These are phyloP conservation scores for Paracamarosporium sp. DNA, from an alignment of 2,329 filamentous ascomycete species.

Conservation along the genomic window DNA sequence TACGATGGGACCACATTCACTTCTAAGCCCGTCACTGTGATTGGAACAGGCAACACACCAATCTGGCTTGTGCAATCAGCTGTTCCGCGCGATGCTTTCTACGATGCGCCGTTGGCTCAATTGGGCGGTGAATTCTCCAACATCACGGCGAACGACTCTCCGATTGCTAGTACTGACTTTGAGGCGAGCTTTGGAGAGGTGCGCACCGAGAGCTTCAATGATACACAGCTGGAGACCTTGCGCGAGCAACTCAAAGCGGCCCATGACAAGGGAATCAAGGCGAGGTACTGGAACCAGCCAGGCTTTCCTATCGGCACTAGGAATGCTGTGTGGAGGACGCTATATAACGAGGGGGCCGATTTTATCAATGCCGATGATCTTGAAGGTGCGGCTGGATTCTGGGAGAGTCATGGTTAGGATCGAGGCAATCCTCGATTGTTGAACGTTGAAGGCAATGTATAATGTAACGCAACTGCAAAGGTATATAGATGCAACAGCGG, in stretches of 20 bases:
- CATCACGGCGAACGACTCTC: constrained; percentile 57
- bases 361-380: constrained; percentile 71
- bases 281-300: constrained; percentile 70
- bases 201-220: constrained; percentile 49
- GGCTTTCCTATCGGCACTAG: constrained; percentile 62
- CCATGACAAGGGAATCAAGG: constrained; percentile 63
- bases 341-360: constrained; percentile 65
- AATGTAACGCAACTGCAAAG: not conserved
- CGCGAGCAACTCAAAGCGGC: constrained; percentile 61
- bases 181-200: constrained; percentile 47
- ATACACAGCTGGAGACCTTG: constrained; percentile 59
- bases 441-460: not conserved
- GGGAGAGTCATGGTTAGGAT: constrained; percentile 36
- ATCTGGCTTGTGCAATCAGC: constrained; percentile 51
- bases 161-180: constrained; percentile 63
- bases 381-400: constrained; percentile 53
- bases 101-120: constrained; percentile 61
- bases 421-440: not conserved
- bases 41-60: constrained; percentile 64
- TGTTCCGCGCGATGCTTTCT: constrained; percentile 60
- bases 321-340: constrained; percentile 57
- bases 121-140: constrained; percentile 51
- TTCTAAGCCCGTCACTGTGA: constrained; percentile 62
- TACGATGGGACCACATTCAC: constrained; percentile 56
- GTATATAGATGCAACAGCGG: not conserved